These are phyloP conservation scores for Spongospora subterranea DNA, from an alignment of 208 protist genomes.

Conservation along the genomic window DNA sequence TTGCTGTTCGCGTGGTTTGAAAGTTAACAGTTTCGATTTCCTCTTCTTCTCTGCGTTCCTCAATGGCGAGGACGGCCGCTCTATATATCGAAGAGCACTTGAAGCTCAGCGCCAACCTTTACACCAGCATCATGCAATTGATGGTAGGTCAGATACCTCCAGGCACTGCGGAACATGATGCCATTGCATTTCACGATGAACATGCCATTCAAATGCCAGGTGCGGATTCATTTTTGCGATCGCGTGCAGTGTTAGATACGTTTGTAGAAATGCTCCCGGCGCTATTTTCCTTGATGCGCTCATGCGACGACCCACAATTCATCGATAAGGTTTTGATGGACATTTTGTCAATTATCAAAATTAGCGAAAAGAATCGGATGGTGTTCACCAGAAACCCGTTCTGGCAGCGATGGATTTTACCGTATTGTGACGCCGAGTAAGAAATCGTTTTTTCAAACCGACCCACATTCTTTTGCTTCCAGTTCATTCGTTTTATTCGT, in stretches of 20 bases:
- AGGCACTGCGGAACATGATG: neutral
- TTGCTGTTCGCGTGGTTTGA: too few relatives aligned
- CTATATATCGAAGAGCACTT: conserved; percentile 7
- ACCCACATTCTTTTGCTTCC: too few relatives aligned
- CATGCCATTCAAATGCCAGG: conserved; percentile 45
- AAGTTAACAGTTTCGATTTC: neutral
- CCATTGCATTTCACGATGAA: conserved; percentile 26
- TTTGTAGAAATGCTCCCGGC: neutral
- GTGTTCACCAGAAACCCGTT: conserved; percentile 53
- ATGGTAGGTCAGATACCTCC: neutral
- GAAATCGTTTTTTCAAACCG: neutral
- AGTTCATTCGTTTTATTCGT: too few relatives aligned
- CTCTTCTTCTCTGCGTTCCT: neutral
- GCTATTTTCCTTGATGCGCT: conserved; percentile 4
- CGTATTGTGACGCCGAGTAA: neutral
- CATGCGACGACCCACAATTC: neutral
- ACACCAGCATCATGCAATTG: conserved; percentile 20
- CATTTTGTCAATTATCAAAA: conserved; percentile 47
- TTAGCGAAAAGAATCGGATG: conserved; percentile 37
- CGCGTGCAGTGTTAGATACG: neutral
- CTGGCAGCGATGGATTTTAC: conserved; percentile 35
- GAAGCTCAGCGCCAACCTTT: neutral
- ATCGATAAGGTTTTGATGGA: conserved; percentile 28
- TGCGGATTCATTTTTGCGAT: neutral
- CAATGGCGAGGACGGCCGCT: conserved; percentile 13